Percentiles rank a stretch among this genome's conserved stretches.
These are phyloP conservation scores for Candida albicans DNA, from an alignment of 1,139 yeast genomes.

Conservation along the genomic window DNA sequence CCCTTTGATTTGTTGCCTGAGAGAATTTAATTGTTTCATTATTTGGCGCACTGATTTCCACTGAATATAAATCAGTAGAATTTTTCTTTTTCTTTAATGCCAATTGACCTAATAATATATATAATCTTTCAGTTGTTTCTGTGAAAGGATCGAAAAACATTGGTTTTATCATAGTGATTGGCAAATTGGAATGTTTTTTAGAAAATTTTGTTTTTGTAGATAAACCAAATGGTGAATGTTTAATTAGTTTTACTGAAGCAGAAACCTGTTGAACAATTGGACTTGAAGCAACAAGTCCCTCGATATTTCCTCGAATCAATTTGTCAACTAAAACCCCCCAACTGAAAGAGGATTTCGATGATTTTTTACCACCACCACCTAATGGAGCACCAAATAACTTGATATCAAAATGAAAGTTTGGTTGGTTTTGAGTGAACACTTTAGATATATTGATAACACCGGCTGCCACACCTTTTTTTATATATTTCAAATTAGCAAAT, in stretches of 20 bases:
- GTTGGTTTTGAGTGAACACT: constrained; percentile 66
- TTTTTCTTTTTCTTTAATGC: constrained; percentile 27
- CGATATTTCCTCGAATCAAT: constrained; percentile 71
- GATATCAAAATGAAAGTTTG: constrained; percentile 60
- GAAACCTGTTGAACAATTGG: constrained; percentile 76
- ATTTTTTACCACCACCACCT: constrained; percentile 71
- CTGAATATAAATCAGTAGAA: constrained; percentile 44
- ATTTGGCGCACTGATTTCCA: constrained; percentile 48
- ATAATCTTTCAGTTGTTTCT: constrained; percentile 58
- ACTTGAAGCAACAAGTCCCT: constrained; percentile 79
- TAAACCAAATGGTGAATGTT: constrained; percentile 41
- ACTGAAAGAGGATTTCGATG: constrained; percentile 30
- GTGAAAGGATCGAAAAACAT: constrained; percentile 64
- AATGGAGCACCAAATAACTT: constrained; percentile 70
- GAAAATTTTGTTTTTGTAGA: constrained; percentile 32
- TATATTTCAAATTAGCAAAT: constrained; percentile 35
- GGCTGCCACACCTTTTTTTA: constrained; percentile 82
- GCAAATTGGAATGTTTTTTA: constrained; percentile 42
- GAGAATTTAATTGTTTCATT: constrained; percentile 55
- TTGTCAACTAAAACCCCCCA: constrained; percentile 90
- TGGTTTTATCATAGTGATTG: constrained; percentile 62
- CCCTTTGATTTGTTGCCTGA: constrained; percentile 66
- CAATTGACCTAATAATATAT: constrained; percentile 56
- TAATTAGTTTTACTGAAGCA: constrained; percentile 73
- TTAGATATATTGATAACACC: constrained; percentile 87